Evolutionary conservation across 2,329 filamentous ascomycete genomes (phyloP).

Genomic region (Phialophora macrospora): DNA sequence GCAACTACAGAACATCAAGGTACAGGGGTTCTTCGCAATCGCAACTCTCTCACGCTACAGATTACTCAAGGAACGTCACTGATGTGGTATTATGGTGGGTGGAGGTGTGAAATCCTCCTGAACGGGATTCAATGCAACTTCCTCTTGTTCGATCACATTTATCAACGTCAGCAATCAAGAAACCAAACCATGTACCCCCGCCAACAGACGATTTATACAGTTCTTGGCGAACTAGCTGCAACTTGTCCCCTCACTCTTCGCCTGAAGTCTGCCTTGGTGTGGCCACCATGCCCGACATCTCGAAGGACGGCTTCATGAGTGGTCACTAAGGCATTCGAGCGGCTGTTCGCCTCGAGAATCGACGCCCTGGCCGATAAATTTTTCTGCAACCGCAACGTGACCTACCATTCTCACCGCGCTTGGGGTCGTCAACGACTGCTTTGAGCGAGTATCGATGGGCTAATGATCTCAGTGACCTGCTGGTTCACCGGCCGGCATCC

Average conservation of each 20-base stretch:
- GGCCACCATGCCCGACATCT: neutral
- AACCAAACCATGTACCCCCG: conserved; percentile 1
- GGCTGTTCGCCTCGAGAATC: conserved; percentile 7
- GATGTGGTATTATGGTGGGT: neutral
- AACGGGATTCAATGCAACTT: conserved; percentile 2
- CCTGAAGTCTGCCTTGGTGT: conserved; percentile 16
- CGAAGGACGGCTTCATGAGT: neutral
- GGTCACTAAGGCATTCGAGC: conserved; percentile 13
- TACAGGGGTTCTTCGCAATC: neutral
- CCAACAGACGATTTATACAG: neutral
- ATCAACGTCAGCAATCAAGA: conserved; percentile 8
- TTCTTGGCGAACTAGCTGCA: neutral
- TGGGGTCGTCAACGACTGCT: conserved; percentile 9
- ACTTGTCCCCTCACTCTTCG: neutral
- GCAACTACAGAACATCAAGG: neutral
- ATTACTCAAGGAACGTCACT: neutral
- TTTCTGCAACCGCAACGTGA: conserved; percentile 14
- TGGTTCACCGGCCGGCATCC: conserved; percentile 2
- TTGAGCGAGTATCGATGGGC: conserved; percentile 4
- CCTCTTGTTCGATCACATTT: conserved; percentile 7
- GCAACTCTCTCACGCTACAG: neutral
- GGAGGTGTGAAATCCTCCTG: neutral
- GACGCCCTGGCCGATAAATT: conserved; percentile 1
- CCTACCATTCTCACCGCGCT: conserved; percentile 7
- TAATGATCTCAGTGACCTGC: conserved; percentile 3